Conservation (phyloP, 2,329 filamentous ascomycete genomes). For the Pseudophaeomoniella oleicola region DNA sequence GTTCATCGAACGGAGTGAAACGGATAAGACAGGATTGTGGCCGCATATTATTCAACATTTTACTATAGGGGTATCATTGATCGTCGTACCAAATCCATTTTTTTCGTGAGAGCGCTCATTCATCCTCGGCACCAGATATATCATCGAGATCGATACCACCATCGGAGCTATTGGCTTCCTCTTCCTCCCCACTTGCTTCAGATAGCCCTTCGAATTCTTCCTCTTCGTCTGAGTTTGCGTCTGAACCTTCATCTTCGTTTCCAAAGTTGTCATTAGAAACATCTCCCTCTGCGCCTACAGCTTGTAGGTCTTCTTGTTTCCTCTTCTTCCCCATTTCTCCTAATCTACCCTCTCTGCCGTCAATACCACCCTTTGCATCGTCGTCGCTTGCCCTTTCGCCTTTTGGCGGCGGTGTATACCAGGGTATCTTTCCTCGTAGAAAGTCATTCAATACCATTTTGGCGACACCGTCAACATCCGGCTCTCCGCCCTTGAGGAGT, state of each 20-base stretch:
- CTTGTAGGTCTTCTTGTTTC: constrained; percentile 39
- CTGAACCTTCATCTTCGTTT: constrained; percentile 19
- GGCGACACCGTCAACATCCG: constrained; percentile 85
- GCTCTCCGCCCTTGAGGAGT: constrained; percentile 81
- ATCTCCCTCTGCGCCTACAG: constrained; percentile 18
- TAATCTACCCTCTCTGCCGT: constrained; percentile 60
- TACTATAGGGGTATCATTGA: not conserved
- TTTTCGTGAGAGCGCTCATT: not conserved
- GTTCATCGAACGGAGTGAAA: no score
- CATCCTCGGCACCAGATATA: not conserved
- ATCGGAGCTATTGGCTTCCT: constrained; percentile 16
- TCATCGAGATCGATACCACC: not conserved
- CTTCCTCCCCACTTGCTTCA: constrained; percentile 26
- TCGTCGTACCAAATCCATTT: not conserved
- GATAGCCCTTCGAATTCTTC: constrained; percentile 29
- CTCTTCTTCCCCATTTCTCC: constrained; percentile 80
- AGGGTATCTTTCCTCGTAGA: constrained; percentile 84
- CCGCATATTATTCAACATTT: no score
- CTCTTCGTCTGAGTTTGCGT: constrained; percentile 24
- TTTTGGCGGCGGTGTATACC: constrained; percentile 74
- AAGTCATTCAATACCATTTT: constrained; percentile 98
- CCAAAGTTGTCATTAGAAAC: constrained; percentile 8
- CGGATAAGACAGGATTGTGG: no score
- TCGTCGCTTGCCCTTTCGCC: constrained; percentile 36
- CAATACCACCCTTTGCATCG: constrained; percentile 33